Evolutionary conservation across 768 basidiomycete species (phyloP).

Genomic region (Podaxis sp.): DNA sequence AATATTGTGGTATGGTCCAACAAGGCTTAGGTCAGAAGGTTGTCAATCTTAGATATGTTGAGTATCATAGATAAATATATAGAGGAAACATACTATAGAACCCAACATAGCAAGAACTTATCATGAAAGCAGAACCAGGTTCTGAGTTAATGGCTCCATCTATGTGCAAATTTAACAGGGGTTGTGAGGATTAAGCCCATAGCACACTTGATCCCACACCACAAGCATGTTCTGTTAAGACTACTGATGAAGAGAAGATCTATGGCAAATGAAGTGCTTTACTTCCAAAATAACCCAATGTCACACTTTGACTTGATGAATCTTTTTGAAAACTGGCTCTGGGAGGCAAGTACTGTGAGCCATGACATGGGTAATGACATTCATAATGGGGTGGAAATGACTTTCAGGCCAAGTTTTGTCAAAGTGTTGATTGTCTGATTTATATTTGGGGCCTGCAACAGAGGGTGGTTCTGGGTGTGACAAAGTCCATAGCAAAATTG

Average conservation of each 20-base stretch:
- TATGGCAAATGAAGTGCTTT: background rate
- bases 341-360: background rate
- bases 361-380: background rate
- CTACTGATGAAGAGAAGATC: background rate
- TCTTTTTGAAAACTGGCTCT: background rate
- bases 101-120: background rate
- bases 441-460: background rate
- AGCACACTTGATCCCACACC: background rate
- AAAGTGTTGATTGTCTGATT: background rate
- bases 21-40: background rate
- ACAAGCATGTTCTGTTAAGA: background rate
- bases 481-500: background rate
- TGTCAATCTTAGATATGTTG: background rate
- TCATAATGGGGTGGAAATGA: background rate
- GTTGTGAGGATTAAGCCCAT: background rate
- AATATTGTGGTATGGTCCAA: background rate
- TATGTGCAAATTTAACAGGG: background rate
- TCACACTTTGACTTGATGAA: background rate
- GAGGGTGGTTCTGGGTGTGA: background rate
- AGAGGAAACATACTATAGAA: background rate
- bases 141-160: background rate
- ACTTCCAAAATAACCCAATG: background rate
- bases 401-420: background rate
- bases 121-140: background rate
- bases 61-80: background rate